Evolutionary conservation across 2,329 filamentous ascomycete genomes (phyloP), one percentile per base, ranked within the genome.

Genomic region (Fusarium paranaense): DNA sequence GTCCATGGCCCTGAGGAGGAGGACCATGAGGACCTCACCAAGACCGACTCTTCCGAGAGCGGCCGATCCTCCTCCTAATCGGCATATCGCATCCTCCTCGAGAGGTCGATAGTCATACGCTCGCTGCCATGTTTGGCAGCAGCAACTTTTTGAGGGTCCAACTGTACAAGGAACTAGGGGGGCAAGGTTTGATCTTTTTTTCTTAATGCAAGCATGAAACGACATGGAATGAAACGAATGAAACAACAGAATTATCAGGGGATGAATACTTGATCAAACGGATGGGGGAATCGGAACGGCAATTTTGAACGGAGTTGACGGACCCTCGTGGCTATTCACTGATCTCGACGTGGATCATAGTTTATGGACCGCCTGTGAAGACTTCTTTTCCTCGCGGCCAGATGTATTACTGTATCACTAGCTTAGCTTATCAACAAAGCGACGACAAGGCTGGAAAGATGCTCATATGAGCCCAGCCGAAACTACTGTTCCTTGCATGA

Each of bases 1-100:
- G 72, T 97, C 68, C 94, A 97, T 80, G 95, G 94, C 33, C 88
- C 92, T 61, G 85, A 86, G 32, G 89, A 90, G 61, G 85, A 86
- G 45, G 89, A 90, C 62, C 82, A 80, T 64, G 88, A 92, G 70
- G 82, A 88, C 67, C 84, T 89, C 69, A 86, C 83, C 79, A 89
- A 90, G 85, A 88, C 85, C 37, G 88, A 90, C 79, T 86, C 85
- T 67, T 90, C 90, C 72, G 91, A 90, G 82, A 90, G 87, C 78
- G 86, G 84, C 76, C 88, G 87, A 78, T 93, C 89, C 80, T 84
- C 89, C 7, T 79, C 74, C 80, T 82, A 75, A 87, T 89, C 62
- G 87, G 90, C 74, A 35, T 58, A 58, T 62, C 56, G 33, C 50
- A 59, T 67, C 62, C 32, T 66, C 47, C 32, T 42, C 54, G 18